Base-by-base conservation (phyloP, 441 rosid species). In the Cnidoscolus chayamansa region DNA sequence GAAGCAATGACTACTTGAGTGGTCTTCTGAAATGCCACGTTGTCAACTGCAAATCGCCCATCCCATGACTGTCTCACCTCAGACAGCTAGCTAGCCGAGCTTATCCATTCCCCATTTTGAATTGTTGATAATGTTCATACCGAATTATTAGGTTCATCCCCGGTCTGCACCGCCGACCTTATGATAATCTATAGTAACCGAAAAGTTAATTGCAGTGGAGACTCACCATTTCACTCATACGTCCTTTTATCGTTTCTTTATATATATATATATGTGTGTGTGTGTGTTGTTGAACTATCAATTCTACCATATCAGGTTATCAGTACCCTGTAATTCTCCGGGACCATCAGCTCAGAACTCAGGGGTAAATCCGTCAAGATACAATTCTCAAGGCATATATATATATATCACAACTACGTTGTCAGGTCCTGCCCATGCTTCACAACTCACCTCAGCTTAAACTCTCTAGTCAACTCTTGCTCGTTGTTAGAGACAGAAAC, bases 361-460 rank as follows among this genome's bases (percentile, higher is more conserved):
- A 61, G 61, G 77, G 77, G 12, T 63, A 74, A 51, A 67, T 50
- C 31, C 48, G 77, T 74, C 72, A 60, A 1, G 1, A 20, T 13
- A 2, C 25, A 6, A 64, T 25, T 19, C 15, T 30, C 47, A 40
- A 16, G 13, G 53, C 16, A 1, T 67, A 50, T 74, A 61, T 60
- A 74, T 25, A 51, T 25, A 51, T 6, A 68, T 4, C 53, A 32
- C 61, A 8, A 32, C 4, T 1, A 10, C 43, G 40, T 10, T 67
- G 50, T 48, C 66, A 47, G 58, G 0, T 57, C 54, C 72, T 8
- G 47, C 68, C 16, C 58, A 13, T 19, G 43, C 20, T 55, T 43
- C 45, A 10, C 15, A 30, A 4, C 32, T 60, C 70, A 65, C 35
- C 49, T 40, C 7, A 40, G 45, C 45, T 40, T 35, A 35, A 0